Percentiles rank a stretch among this genome's conserved stretches.
Evolutionary conservation across 2,329 filamentous ascomycete species (phyloP).

Genomic region (Pseudogymnoascus sp.): DNA sequence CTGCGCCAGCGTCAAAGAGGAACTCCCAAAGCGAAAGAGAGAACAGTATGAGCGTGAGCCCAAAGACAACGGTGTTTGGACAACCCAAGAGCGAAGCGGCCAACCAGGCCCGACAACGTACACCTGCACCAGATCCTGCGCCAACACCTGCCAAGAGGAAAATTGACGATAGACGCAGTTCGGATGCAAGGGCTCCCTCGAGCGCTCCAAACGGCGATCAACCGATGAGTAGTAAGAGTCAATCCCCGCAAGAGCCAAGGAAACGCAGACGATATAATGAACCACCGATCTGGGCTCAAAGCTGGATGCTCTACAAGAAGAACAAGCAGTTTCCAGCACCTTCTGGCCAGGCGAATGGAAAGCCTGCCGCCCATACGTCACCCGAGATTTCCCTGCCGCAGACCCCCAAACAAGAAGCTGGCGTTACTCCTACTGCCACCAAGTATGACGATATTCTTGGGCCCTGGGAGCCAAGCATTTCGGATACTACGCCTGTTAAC

Average conservation of each 20-base stretch:
- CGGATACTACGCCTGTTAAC: conserved; percentile 63
- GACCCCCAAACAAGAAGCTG: conserved; percentile 16
- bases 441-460: conserved; percentile 35
- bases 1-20: conserved; percentile 33
- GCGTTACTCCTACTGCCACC: conserved; percentile 6
- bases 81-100: conserved; percentile 26
- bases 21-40: conserved; percentile 59
- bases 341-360: conserved; percentile 20
- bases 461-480: conserved; percentile 62
- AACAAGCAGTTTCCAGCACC: conserved; percentile 20
- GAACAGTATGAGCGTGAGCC: conserved; percentile 68
- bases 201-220: conserved; percentile 20
- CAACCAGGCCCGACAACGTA: conserved; percentile 24
- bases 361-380: conserved; percentile 15
- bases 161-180: conserved; percentile 36
- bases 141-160: conserved; percentile 43
- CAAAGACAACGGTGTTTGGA: conserved; percentile 55
- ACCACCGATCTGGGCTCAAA: conserved; percentile 43
- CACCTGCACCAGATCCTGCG: conserved; percentile 32
- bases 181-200: conserved; percentile 22
- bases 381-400: conserved; percentile 12
- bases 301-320: conserved; percentile 16
- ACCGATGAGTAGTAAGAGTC: neutral
- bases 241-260: conserved; percentile 8
- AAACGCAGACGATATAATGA: conserved; percentile 38